Evolutionary conservation across 2,329 filamentous ascomycete genomes (phyloP).

Genomic region (Mollisia scopiformis): DNA sequence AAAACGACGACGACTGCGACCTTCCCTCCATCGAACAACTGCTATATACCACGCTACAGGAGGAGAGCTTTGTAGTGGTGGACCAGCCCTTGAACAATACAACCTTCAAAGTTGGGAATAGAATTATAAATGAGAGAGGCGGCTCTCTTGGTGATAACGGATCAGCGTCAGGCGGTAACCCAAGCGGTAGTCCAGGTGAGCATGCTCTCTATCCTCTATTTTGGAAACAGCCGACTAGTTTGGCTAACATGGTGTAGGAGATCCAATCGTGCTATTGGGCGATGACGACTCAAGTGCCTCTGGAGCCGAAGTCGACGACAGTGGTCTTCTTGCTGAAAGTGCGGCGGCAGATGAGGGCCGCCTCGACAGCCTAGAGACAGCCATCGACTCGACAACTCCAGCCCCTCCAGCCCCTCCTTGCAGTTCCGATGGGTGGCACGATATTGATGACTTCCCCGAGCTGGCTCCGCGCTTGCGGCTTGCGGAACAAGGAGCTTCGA

Average conservation of each 20-base stretch:
- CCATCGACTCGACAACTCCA: constrained; percentile 22
- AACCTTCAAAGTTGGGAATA: constrained; percentile 14
- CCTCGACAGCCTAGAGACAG: constrained; percentile 18
- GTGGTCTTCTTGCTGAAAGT: constrained; percentile 18
- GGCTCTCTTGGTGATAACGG: constrained; percentile 15
- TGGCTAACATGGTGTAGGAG: constrained; percentile 19
- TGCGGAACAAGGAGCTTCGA: constrained; percentile 18
- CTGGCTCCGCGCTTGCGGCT: constrained; percentile 16
- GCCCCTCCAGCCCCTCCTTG: constrained; percentile 19
- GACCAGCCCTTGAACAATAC: constrained; percentile 13
- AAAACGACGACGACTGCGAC: constrained; percentile 18
- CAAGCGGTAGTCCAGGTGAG: constrained; percentile 15
- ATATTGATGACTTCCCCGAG: constrained; percentile 28
- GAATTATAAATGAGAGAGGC: constrained; percentile 8
- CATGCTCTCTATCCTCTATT: constrained; percentile 14
- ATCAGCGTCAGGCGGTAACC: constrained; percentile 15
- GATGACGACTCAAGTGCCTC: constrained; percentile 19
- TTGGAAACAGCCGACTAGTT: constrained; percentile 16
- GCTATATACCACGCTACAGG: constrained; percentile 19
- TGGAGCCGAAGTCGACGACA: constrained; percentile 19
- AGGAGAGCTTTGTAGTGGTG: constrained; percentile 19
- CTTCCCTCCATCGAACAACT: constrained; percentile 23
- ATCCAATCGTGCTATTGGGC: constrained; percentile 22
- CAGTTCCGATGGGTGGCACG: constrained; percentile 21
- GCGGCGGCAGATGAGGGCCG: constrained; percentile 4